Conservation (phyloP, 169 alveolate species). For the Hepatocystis sp. region DNA sequence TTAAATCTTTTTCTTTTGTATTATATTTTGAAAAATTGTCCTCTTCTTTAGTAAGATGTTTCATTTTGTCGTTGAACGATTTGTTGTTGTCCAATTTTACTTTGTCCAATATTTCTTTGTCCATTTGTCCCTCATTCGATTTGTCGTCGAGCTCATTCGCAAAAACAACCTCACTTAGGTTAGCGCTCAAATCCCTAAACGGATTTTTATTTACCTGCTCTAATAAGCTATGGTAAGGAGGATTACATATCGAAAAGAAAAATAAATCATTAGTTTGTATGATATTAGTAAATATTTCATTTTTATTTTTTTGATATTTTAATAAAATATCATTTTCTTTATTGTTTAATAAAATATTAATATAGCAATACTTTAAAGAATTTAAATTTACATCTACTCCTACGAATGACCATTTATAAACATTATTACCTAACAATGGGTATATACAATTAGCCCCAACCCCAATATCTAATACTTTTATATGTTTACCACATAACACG, state of each 20-base stretch:
- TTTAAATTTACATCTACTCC: conserved; percentile 73
- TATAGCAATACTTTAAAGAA: conserved; percentile 22
- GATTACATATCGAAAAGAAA: conserved; percentile 67
- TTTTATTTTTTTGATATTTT: conserved; percentile 72
- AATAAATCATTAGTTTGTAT: conserved; percentile 35
- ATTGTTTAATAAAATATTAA: conserved; percentile 39
- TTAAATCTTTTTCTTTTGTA: too few species aligned
- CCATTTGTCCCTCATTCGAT: not conserved
- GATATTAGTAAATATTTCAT: conserved; percentile 33
- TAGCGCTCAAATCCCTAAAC: conserved; percentile 30
- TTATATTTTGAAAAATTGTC: too few species aligned
- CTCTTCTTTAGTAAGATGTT: too few species aligned
- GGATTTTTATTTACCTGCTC: conserved; percentile 66
- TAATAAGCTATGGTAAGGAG: conserved; percentile 38
- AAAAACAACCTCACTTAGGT: conserved; percentile 54
- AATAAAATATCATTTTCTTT: conserved; percentile 31
- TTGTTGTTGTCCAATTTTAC: too few species aligned
- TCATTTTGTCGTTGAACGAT: too few species aligned
- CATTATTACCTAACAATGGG: conserved; percentile 81
- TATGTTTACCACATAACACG: conserved; percentile 44
- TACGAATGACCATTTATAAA: conserved; percentile 82
- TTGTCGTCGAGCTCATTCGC: not conserved
- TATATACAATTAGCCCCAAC: conserved; percentile 86
- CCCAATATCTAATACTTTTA: conserved; percentile 84
- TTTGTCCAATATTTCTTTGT: not conserved